Base-by-base conservation (phyloP, 2,329 filamentous ascomycete species). In the Hypoxylon sp. region DNA sequence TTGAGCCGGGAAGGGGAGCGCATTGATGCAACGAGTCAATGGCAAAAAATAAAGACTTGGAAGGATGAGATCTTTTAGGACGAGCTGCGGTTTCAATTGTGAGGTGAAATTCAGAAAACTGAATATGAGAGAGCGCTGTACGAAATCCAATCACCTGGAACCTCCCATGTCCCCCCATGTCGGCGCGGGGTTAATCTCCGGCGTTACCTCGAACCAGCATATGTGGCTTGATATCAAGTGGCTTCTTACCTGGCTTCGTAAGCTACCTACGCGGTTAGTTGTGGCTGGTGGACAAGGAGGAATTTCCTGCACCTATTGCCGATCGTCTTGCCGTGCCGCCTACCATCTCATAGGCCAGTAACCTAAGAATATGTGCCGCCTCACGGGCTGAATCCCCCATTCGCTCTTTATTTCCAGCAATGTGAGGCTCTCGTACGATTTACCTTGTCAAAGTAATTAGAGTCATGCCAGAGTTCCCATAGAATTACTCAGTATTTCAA, bases 271-370 rank as follows among this genome's bases (percentile, higher is more conserved):
- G n/a, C n/a, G n/a, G n/a, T n/a, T n/a, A n/a, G n/a, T n/a, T 49
- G 59, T 58, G 54, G 53, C 58, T 58, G 26, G 48, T 50, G 32
- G 5, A 4, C 26, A 30, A 60, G 67, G 64, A 61, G 53, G 54
- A 69, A 60, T 69, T 64, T 64, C 38, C n/a, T 61, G 24, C 20
- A 18, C 48, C n/a, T 64, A 59, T 61, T 67, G 67, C 67, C 67
- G 67, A 69, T 63, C 32, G 22, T 9, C 38, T 69, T 69, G 67
- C 67, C 67, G 67, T 67, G 56, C 16, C 56, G 46, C 50, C 40
- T 53, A 22, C 44, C 30, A 48, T 46, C 53, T 48, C 51, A 50
- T 62, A 49, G 45, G 36, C 12, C 42, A 42, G 20, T 40, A 50
- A 60, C 26, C 46, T 44, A 42, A 40, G 30, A 32, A 18, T 42